Percentiles rank a stretch among this genome's conserved stretches.
Evolutionary conservation across 176 grass and related monocot species (phyloP).

Genomic region (Triticum urartu): DNA sequence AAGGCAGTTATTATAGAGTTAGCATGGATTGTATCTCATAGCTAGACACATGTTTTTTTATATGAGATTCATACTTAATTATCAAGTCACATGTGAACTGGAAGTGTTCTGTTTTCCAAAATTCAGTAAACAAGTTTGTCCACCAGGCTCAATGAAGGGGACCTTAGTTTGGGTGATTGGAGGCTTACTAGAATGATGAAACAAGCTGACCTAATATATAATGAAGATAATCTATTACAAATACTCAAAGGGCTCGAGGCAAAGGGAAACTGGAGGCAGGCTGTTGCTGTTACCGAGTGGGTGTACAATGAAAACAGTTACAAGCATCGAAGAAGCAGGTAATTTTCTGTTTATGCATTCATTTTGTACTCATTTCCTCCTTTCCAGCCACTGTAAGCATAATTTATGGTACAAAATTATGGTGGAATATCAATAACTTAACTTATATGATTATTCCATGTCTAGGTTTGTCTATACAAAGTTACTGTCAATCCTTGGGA

Average conservation of each 20-base stretch:
- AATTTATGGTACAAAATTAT: not conserved
- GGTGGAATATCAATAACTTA: not conserved
- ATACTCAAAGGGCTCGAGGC: slow-evolving; percentile 67
- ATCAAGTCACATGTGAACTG: not conserved
- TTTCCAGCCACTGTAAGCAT: not conserved
- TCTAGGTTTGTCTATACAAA: slow-evolving; percentile 97
- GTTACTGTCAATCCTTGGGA: slow-evolving; percentile 77
- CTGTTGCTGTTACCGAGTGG: slow-evolving; percentile 79
- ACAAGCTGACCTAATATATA: slow-evolving; percentile 57
- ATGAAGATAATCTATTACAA: slow-evolving; percentile 72
- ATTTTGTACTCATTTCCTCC: not conserved
- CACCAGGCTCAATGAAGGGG: slow-evolving; percentile 48
- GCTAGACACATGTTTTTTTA: not conserved
- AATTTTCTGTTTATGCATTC: not conserved
- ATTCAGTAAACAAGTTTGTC: slow-evolving; percentile 15
- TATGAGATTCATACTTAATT: not conserved
- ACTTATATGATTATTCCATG: slow-evolving; percentile 20
- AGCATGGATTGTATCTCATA: not conserved
- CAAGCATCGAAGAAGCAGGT: slow-evolving; percentile 87
- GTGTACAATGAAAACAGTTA: slow-evolving; percentile 77
- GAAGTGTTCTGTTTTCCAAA: not conserved
- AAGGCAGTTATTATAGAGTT: not conserved
- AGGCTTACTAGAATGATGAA: slow-evolving; percentile 84
- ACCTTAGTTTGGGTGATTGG: slow-evolving; percentile 66
- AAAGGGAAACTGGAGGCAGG: slow-evolving; percentile 73